Percentiles rank a stretch among this genome's conserved stretches.
phyloP scores from a whole-genome alignment of 257 asterid species.

The Solanum gracilifrons region DNA sequence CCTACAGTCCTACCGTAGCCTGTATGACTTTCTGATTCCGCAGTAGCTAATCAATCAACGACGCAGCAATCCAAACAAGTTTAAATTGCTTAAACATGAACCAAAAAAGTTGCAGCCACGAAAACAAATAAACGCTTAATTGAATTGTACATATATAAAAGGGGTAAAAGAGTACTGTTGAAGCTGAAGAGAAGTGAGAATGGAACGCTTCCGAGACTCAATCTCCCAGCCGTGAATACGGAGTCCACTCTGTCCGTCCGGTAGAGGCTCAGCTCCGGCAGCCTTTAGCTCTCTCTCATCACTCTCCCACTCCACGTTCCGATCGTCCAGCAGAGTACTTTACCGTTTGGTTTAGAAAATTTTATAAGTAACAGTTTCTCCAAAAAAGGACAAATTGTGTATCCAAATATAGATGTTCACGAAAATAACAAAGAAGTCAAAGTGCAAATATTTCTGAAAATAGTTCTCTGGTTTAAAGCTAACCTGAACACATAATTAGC shows the following conservation, averaged over 20 bases:
- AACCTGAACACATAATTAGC: not conserved
- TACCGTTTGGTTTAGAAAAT: not conserved
- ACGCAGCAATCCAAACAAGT: not conserved
- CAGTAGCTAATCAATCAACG: not conserved
- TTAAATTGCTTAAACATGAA: not conserved
- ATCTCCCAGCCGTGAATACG: constrained; percentile 60
- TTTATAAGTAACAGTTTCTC: not conserved
- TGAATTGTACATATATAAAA: not conserved
- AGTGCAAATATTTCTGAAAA: not conserved
- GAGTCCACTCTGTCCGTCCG: constrained; percentile 28
- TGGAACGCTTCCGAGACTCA: constrained; percentile 70
- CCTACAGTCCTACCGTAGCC: not conserved
- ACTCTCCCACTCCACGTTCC: constrained; percentile 28
- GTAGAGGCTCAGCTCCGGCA: constrained; percentile 33
- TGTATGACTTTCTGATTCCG: not conserved
- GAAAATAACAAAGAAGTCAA: not conserved
- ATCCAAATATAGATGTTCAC: not conserved
- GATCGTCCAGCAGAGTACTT: not conserved
- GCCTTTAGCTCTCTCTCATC: constrained; percentile 28
- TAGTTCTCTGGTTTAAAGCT: not conserved
- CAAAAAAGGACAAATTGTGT: not conserved
- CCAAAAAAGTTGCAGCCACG: not conserved
- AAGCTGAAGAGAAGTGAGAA: constrained; percentile 65
- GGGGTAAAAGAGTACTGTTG: constrained; percentile 31
- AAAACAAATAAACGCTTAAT: not conserved